A percentile compares a stretch with the other conserved stretches of the same genome.
These are phyloP conservation scores for Candida sojae DNA, from an alignment of 1,139 yeast genomes.

Conservation along the genomic window DNA sequence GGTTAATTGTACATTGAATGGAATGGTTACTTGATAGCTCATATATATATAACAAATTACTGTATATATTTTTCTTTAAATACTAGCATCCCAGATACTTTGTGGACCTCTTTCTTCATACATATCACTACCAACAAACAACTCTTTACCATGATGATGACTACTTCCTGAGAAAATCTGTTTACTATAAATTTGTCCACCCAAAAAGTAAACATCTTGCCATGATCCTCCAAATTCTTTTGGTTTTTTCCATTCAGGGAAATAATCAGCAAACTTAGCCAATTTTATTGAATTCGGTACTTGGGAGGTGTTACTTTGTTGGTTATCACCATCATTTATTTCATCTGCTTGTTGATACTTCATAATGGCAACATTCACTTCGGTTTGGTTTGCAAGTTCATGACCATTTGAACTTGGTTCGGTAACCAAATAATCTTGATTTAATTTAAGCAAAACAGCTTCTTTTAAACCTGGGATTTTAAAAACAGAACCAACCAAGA, in stretches of 20 bases:
- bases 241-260: constrained; percentile 91
- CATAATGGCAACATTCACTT: constrained; percentile 43
- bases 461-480: constrained; percentile 77
- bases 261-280: constrained; percentile 83
- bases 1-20: too few species aligned
- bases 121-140: constrained; percentile 68
- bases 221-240: constrained; percentile 57
- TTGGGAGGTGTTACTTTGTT: constrained; percentile 42
- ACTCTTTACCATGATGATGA: constrained; percentile 59
- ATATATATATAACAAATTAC: too few species aligned
- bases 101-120: constrained; percentile 83
- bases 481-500: constrained; percentile 76
- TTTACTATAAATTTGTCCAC: constrained; percentile 86
- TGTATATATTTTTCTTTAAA: constrained; percentile 13
- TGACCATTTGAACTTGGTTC: constrained; percentile 24
- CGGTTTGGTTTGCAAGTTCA: constrained; percentile 11
- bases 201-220: constrained; percentile 76
- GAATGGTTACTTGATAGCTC: too few species aligned
- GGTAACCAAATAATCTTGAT: constrained; percentile 56
- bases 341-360: constrained; percentile 48
- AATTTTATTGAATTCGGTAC: constrained; percentile 74
- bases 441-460: constrained; percentile 60
- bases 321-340: constrained; percentile 27
- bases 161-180: constrained; percentile 72
- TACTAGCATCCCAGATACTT: constrained; percentile 54